Evolutionary conservation across 495 filamentous ascomycete species (phyloP), one percentile per base, ranked within the genome.

Genomic region (Penicillium taxi): DNA sequence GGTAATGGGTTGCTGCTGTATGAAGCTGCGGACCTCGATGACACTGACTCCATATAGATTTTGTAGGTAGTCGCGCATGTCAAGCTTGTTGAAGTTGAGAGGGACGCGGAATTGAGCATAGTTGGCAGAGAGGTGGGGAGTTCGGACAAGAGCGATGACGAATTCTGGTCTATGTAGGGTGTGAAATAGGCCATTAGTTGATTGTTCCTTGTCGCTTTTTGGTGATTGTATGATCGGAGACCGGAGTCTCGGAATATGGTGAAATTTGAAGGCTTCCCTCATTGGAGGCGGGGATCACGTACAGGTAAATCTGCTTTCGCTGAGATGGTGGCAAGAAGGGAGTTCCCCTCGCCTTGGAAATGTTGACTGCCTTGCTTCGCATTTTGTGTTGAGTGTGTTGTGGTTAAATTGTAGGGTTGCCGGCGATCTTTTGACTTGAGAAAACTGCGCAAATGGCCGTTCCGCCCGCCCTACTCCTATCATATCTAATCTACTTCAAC

Each of bases 11-110:
- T 73, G 69, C 53, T 83, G 76, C 58, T 84, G 74, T 57, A 96
- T 70, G 50, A 78, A 93, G 41, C 82, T 86, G 19, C 88, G 81
- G 40, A 96, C 74, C 23, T 59, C 63, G n/a, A 75, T 54, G 23
- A 77, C 74, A 31, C 71, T 59, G 37, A 91, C 76, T 32, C 72
- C 67, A 63, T 96, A 94, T 13, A 60, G 71, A 52, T 86, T 69
- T 50, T 75, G 74, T 31, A 96, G 80, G 66, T 94, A 96, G 70
- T 93, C 86, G 55, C 83, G 81, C 17, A 94, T 59, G 61, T 94
- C 88, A 47, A 94, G 77, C 64, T 96, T 94, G 74, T 83, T 87
- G 70, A 93, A 82, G 43, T 73, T 77, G 51, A 95, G 73, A 11
- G 88, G 88, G 27, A 94, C 88, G 51, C 74, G 66, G 73, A 96